Percentiles rank a stretch among this genome's conserved stretches.
These are phyloP conservation scores for Trematosphaeria pertusa DNA, from an alignment of 2,329 filamentous ascomycete species.

Conservation along the genomic window DNA sequence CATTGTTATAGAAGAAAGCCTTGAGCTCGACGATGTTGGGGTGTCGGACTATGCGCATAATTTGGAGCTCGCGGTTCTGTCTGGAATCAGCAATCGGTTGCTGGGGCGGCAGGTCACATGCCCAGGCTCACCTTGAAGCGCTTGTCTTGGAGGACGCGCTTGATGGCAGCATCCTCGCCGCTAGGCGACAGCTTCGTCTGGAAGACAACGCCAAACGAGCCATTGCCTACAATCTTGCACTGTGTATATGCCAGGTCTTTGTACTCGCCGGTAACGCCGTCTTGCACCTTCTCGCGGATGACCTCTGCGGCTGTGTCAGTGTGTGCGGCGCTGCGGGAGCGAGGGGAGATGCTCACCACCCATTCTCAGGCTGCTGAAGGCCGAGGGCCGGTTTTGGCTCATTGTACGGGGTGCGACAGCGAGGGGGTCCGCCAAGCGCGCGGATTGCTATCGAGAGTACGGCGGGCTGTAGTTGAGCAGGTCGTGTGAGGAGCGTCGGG, in stretches of 20 bases:
- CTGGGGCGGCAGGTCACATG: conserved; percentile 20
- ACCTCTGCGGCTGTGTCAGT: conserved; percentile 72
- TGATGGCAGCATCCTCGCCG: conserved; percentile 98
- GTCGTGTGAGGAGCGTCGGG: conserved; percentile 50
- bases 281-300: conserved; percentile 97
- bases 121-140: conserved; percentile 84
- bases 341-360: conserved; percentile 74
- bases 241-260: conserved; percentile 98
- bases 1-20: conserved; percentile 99
- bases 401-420: conserved; percentile 59
- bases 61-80: conserved; percentile 97
- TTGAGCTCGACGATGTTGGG: conserved; percentile 99
- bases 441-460: conserved; percentile 50
- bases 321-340: conserved; percentile 13
- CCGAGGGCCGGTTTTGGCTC: conserved; percentile 91
- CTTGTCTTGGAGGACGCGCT: conserved; percentile 98
- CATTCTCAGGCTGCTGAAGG: conserved; percentile 90
- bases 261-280: conserved; percentile 95
- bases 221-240: conserved; percentile 99
- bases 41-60: conserved; percentile 99
- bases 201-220: conserved; percentile 98
- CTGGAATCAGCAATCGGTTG: conserved; percentile 34
- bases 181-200: conserved; percentile 98
- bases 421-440: conserved; percentile 37
- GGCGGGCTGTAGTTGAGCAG: conserved; percentile 54